Conservation (phyloP, 2,329 filamentous ascomycete species). For the Colletotrichum viniferum region DNA sequence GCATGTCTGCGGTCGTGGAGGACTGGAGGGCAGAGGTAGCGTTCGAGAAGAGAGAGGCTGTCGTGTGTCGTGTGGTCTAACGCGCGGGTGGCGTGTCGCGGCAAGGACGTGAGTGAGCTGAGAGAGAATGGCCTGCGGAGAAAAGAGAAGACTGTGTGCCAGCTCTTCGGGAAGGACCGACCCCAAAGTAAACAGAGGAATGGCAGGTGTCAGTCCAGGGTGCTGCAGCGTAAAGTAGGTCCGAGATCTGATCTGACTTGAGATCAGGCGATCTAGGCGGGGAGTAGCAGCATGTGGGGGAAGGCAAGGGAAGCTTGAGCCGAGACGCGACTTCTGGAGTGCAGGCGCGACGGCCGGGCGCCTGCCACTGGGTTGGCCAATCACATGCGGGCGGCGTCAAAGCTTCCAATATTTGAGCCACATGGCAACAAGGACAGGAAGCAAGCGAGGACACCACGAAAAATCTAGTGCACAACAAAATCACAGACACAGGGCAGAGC, state of each 20-base stretch:
- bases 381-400: neutral
- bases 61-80: neutral
- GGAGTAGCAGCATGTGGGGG: constrained; percentile 8
- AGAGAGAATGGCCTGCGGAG: neutral
- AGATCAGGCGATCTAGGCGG: constrained; percentile 18
- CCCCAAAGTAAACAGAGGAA: neutral
- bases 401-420: neutral
- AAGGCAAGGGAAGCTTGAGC: neutral
- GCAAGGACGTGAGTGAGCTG: neutral
- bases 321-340: constrained; percentile 6
- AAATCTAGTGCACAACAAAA: neutral
- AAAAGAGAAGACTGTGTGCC: neutral
- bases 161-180: neutral
- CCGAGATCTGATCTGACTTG: constrained; percentile 15
- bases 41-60: rapidly evolving
- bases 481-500: neutral
- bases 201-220: constrained; percentile 3
- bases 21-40: neutral
- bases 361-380: constrained; percentile 3
- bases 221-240: neutral
- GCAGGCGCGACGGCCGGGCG: neutral
- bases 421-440: neutral
- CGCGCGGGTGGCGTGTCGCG: neutral
- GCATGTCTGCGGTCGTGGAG: constrained; percentile 28
- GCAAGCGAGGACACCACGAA: neutral